Conservation (phyloP, 305 asterid species). For the Solanum hybrid region DNA sequence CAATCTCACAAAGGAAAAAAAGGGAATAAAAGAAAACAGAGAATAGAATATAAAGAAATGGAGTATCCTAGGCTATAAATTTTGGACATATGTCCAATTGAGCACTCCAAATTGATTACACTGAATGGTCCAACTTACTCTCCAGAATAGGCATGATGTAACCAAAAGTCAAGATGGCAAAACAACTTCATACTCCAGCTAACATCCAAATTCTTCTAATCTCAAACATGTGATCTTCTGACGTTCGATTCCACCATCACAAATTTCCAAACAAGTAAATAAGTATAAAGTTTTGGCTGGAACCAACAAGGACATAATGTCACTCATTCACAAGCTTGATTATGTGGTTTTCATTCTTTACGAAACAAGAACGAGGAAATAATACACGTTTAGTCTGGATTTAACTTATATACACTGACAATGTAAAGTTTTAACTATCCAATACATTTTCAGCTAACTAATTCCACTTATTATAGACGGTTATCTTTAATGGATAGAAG, state of each 20-base stretch:
- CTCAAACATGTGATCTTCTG: slow-evolving; percentile 10
- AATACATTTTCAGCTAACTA: not conserved
- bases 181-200: not conserved
- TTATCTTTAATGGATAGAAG: not conserved
- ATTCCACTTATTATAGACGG: not conserved
- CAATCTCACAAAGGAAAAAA: not conserved
- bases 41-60: not conserved
- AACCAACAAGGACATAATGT: slow-evolving; percentile 6
- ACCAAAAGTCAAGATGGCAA: not conserved
- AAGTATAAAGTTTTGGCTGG: slow-evolving; percentile 7
- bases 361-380: not conserved
- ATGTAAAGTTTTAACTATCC: not conserved
- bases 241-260: slow-evolving; percentile 1
- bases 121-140: not conserved
- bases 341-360: not conserved
- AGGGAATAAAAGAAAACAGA: not conserved
- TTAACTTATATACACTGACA: not conserved
- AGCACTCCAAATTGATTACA: not conserved
- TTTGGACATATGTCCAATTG: not conserved
- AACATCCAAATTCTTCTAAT: slow-evolving; percentile 1
- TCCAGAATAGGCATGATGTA: not conserved
- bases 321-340: not conserved
- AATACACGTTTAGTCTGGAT: not conserved
- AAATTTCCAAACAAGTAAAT: not conserved
- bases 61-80: not conserved